phyloP scores from a whole-genome alignment of 345 rosid genomes.

The Punica granatum region DNA sequence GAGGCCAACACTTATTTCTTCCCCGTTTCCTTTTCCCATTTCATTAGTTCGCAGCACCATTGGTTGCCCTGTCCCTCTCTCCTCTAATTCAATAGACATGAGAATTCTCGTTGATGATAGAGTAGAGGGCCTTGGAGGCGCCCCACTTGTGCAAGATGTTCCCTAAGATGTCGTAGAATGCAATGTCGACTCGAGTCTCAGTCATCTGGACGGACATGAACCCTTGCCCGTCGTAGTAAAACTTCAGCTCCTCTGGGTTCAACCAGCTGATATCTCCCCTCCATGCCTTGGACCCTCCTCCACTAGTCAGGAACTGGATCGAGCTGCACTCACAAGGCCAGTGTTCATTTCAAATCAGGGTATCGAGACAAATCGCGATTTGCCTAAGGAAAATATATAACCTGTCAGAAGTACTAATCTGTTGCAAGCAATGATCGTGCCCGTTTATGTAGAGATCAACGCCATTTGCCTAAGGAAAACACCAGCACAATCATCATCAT shows the following conservation, averaged over 20 bases:
- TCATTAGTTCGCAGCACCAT: not conserved
- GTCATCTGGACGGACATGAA: slow-evolving; percentile 53
- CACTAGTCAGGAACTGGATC: slow-evolving; percentile 65
- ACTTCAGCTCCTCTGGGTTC: slow-evolving; percentile 34
- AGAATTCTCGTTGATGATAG: not conserved
- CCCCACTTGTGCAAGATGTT: slow-evolving; percentile 43
- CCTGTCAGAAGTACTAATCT: slow-evolving; percentile 28
- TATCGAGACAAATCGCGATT: no score
- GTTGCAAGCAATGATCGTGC: slow-evolving; percentile 47
- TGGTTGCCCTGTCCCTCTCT: not conserved
- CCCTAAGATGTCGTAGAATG: slow-evolving; percentile 46
- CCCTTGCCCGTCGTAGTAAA: slow-evolving; percentile 77
- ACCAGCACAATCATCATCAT: not conserved
- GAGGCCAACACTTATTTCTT: no score
- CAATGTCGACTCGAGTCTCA: slow-evolving; percentile 17
- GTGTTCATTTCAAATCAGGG: not conserved
- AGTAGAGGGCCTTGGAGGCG: slow-evolving; percentile 10
- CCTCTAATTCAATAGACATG: not conserved
- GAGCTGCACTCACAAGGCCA: slow-evolving; percentile 19
- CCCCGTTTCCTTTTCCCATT: no score
- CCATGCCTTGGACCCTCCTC: slow-evolving; percentile 89
- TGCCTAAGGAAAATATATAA: no score
- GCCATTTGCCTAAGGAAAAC: slow-evolving; percentile 25
- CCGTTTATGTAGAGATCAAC: slow-evolving; percentile 48
- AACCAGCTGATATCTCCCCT: slow-evolving; percentile 33